Percentiles rank a stretch among this genome's conserved stretches.
Conservation (phyloP, 371 early-diverging fungal genomes). For the Entomophthora muscae region DNA sequence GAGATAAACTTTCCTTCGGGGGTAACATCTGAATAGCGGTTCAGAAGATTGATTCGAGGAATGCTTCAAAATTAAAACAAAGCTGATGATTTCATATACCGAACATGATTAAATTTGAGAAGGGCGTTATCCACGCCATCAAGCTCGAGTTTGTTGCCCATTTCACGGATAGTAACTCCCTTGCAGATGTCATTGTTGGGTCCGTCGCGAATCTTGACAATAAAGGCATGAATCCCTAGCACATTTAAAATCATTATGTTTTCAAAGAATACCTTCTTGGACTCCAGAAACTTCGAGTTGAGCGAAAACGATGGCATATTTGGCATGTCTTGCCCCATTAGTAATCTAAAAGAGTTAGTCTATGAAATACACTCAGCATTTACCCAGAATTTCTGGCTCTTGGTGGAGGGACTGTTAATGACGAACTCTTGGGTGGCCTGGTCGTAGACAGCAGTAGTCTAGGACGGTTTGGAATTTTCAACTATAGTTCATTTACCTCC, state of each 20-base stretch:
- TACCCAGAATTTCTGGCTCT: constrained; percentile 57
- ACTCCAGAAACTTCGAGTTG: constrained; percentile 38
- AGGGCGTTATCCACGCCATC: constrained; percentile 48
- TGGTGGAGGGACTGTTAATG: constrained; percentile 42
- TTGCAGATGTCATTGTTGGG: constrained; percentile 21
- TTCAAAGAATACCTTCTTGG: constrained; percentile 28
- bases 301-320: constrained; percentile 48
- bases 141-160: constrained; percentile 41
- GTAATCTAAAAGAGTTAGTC: constrained; percentile 4
- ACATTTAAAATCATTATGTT: not conserved
- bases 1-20: constrained; percentile 32
- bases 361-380: constrained; percentile 20
- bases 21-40: constrained; percentile 44
- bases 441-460: constrained; percentile 32
- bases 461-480: no score
- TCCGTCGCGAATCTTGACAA: constrained; percentile 37
- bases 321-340: constrained; percentile 32
- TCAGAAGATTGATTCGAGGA: constrained; percentile 44
- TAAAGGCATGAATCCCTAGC: constrained; percentile 24
- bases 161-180: constrained; percentile 47
- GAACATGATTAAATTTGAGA: constrained; percentile 21
- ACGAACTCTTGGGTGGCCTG: constrained; percentile 37
- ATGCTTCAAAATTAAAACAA: constrained; percentile 1
- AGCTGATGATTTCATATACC: constrained; percentile 4
- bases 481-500: no score